These are phyloP conservation scores for Bipolaris zeicola DNA, from an alignment of 2,329 filamentous ascomycete genomes.

Conservation along the genomic window DNA sequence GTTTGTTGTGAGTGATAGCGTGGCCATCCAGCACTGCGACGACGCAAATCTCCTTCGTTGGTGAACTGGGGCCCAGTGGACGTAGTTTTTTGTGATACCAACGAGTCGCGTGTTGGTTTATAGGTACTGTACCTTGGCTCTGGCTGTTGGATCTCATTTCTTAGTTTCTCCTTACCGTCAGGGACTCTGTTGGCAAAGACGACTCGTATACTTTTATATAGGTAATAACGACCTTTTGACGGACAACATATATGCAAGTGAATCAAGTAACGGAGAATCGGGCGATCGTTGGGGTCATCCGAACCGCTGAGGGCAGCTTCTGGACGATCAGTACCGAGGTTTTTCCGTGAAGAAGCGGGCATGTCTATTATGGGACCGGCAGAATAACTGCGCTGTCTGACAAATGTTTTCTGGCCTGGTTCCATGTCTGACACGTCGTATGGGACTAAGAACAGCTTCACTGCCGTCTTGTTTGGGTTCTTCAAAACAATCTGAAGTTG, in stretches of 20 bases:
- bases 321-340: constrained; percentile 59
- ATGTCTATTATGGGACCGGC: constrained; percentile 82
- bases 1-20: constrained; percentile 36
- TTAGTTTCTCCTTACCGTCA: constrained; percentile 89
- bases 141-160: constrained; percentile 86
- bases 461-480: constrained; percentile 97
- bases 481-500: constrained; percentile 97
- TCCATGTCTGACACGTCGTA: constrained; percentile 95
- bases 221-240: constrained; percentile 79
- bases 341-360: constrained; percentile 56
- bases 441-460: constrained; percentile 92
- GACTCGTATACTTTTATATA: constrained; percentile 90
- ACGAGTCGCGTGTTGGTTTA: constrained; percentile 64
- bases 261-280: constrained; percentile 84
- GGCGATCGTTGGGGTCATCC: constrained; percentile 63
- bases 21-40: constrained; percentile 42
- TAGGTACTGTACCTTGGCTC: constrained; percentile 87
- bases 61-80: constrained; percentile 28
- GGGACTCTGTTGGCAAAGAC: constrained; percentile 97
- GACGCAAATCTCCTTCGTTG: constrained; percentile 34
- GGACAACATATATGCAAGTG: constrained; percentile 93
- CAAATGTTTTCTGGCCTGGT: constrained; percentile 91
- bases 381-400: constrained; percentile 92
- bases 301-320: constrained; percentile 59
- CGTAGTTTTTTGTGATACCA: constrained; percentile 28